phyloP scores from a whole-genome alignment of 257 asterid species.

The Jacaranda copaia region DNA sequence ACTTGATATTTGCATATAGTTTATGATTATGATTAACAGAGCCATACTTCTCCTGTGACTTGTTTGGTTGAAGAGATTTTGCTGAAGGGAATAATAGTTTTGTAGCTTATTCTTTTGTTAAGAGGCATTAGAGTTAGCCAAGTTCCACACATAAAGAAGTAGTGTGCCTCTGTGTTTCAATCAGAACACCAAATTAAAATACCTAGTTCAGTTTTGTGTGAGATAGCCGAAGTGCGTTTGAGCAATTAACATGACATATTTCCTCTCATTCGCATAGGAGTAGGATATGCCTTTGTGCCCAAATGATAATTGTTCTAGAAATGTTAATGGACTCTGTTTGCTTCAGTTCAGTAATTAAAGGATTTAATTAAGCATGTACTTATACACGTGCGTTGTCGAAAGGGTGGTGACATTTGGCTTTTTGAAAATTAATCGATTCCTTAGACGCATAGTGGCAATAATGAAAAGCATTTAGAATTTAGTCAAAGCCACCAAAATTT shows the following conservation, averaged over 20 bases:
- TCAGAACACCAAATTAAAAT: background rate
- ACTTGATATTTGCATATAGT: background rate
- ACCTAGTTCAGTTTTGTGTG: background rate
- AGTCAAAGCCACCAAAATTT: no score
- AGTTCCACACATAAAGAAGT: background rate
- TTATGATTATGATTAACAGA: background rate
- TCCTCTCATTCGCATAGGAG: background rate
- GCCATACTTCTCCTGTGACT: background rate
- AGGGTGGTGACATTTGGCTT: background rate
- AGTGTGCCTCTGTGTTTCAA: background rate
- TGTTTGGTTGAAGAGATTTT: constrained; percentile 7
- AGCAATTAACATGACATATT: background rate
- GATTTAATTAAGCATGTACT: background rate
- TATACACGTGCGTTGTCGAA: background rate
- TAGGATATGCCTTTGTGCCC: background rate
- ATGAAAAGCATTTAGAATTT: background rate
- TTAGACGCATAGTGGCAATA: background rate
- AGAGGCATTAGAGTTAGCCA: no score
- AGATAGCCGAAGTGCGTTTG: background rate
- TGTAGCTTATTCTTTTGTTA: background rate
- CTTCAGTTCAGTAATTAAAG: no score
- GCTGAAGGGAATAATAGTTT: background rate
- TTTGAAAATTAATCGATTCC: background rate
- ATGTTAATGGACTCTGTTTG: no score
- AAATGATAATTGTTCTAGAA: background rate